These are phyloP conservation scores for Allantophomopsis cytisporea DNA, from an alignment of 2,329 filamentous ascomycete species.

Conservation along the genomic window DNA sequence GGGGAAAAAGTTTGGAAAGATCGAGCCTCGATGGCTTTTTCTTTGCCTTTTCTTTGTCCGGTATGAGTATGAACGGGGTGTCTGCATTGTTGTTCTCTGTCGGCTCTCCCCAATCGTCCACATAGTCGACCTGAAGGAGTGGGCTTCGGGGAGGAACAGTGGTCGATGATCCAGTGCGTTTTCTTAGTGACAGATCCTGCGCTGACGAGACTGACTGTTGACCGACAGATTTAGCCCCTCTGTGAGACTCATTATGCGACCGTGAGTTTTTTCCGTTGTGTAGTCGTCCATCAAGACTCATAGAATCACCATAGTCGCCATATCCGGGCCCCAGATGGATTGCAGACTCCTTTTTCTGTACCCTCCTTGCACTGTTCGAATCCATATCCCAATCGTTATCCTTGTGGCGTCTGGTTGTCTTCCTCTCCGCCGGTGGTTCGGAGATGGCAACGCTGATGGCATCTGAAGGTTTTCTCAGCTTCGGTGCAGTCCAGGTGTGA, in stretches of 20 bases:
- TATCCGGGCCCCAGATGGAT: no score
- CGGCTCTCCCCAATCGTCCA: conserved; percentile 10
- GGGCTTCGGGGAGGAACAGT: conserved; percentile 10
- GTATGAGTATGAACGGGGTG: no score
- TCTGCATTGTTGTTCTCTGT: conserved; percentile 3
- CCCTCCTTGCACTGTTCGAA: no score
- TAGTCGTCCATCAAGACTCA: no score
- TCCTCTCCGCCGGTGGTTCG: conserved; percentile 14
- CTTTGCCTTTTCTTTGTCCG: not conserved
- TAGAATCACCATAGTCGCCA: no score
- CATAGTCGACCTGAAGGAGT: conserved; percentile 10
- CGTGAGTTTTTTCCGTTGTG: no score
- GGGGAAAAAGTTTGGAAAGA: conserved; percentile 16
- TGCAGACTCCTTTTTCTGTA: no score
- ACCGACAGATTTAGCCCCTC: no score
- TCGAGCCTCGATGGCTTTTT: conserved; percentile 17
- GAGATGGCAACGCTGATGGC: conserved; percentile 25
- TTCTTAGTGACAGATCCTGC: conserved; percentile 22
- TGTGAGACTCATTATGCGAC: no score
- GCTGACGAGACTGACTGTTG: conserved; percentile 22
- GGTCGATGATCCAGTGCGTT: conserved; percentile 18
- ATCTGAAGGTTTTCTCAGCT: conserved; percentile 18
- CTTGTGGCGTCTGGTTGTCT: not conserved
- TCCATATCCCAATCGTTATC: no score
- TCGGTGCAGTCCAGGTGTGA: conserved; percentile 11